Evolutionary conservation across 2,329 filamentous ascomycete species (phyloP), one percentile per base, ranked within the genome.

Genomic region (Rhytidhysteron rufulum): DNA sequence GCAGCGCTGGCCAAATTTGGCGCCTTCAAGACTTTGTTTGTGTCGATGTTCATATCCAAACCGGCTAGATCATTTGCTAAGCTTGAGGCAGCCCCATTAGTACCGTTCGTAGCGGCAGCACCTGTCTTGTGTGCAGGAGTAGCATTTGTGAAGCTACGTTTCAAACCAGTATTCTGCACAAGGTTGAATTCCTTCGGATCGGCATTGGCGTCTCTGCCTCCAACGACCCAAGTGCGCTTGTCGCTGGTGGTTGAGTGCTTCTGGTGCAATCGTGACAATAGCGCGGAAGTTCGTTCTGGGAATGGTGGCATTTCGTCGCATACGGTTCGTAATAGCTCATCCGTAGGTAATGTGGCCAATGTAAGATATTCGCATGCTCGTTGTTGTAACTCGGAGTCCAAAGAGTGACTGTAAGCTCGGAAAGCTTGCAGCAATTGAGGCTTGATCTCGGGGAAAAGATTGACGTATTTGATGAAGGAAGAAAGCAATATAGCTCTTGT

Each of bases 291-390:
- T 44, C 94, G 78, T 65, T 98, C 90, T 0, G 93, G 94, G 69
- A 97, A 98, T 0, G 93, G 90, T 2, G 93, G 93, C 94, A 98
- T 98, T 65, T 98, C 93, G 54, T 98, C 93, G 64, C 90, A 95
- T 5, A 98, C 83, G 0, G 93, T 97, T 37, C 93, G 82, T 10
- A 98, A 74, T 5, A 98, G 77, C 50, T 97, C 90, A 55, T 98
- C 93, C 0, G 88, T 88, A 0, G 88, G 86, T 62, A 94, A 77
- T 24, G 80, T 90, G 15, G 89, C 88, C 47, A 98, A 74, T 1
- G 86, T 82, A 44, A 96, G 74, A 63, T 97, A 98, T 64, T 98
- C 93, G 68, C 89, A 98, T 11, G 93, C 91, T 67, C 93, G 77
- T 69, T 98, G 93, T 65, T 98, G 93, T 50, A 98, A 74, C 64